A percentile compares a stretch with the other conserved stretches of the same genome.
Evolutionary conservation across 768 basidiomycete genomes (phyloP).

Genomic region (Termitomyces sp.): DNA sequence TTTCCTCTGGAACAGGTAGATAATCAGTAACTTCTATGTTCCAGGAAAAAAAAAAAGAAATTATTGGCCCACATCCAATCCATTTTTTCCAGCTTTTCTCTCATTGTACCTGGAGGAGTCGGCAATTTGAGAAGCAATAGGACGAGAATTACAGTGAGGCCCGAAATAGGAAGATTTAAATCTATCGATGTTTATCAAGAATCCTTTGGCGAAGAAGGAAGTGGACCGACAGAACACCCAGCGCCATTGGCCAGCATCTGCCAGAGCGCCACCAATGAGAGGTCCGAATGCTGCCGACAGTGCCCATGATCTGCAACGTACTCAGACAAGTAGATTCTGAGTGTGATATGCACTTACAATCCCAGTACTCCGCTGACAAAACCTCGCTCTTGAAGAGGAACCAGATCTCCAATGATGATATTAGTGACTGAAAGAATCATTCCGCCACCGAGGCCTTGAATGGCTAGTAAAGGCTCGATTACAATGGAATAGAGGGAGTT

Average conservation of each 20-base stretch:
- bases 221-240: constrained; percentile 36
- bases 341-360: constrained; percentile 18
- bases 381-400: constrained; percentile 43
- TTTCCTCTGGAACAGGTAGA: constrained; percentile 31
- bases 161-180: constrained; percentile 36
- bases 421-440: constrained; percentile 31
- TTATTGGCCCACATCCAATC: constrained; percentile 47
- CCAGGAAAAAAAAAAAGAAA: not conserved
- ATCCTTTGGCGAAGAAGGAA: no score
- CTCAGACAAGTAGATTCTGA: no score
- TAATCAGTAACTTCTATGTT: no score
- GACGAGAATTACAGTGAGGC: constrained; percentile 23
- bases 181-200: constrained; percentile 16
- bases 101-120: constrained; percentile 26
- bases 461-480: no score
- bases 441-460: constrained; percentile 39
- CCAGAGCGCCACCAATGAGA: constrained; percentile 29
- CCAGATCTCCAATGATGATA: constrained; percentile 43
- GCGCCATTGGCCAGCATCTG: constrained; percentile 29
- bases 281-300: constrained; percentile 33
- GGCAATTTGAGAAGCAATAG: constrained; percentile 28
- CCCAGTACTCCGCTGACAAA: constrained; percentile 31
- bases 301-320: constrained; percentile 27
- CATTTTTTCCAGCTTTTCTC: constrained; percentile 32
- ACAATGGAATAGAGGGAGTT: not conserved